Base-by-base conservation (phyloP, 345 rosid genomes). In the Brassica juncea region DNA sequence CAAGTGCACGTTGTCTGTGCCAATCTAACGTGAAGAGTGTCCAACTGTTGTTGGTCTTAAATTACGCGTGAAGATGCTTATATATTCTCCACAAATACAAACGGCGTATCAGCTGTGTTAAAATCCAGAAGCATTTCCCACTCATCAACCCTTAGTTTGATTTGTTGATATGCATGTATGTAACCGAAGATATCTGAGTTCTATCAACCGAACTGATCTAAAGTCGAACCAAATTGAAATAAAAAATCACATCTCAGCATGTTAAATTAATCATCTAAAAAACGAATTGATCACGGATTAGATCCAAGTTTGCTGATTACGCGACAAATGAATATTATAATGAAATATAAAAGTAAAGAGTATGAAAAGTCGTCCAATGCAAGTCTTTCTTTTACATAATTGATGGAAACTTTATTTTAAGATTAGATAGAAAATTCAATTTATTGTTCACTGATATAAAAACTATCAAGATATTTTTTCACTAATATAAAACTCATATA, bases 1-100 rank as follows among this genome's bases (percentile, higher is more conserved):
- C 71, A 73, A 80, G 52, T 80, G 71, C 71, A 74, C 35, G 78
- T 73, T 73, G 78, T 58, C 81, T 73, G 32, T 30, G 35, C 16
- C 78, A 32, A 47, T 30, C 16, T 21, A 10, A 9, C 9, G 27
- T 4, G 67, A 69, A 54, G 34, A 75, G 68, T 57, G 79, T 54
- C 16, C 0, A 8, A 8, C 3, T 63, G 0, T 37, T 11, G 67
- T 74, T 74, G 75, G 75, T 8, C n/a, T 0, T 23, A 27, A 16
- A 1, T 12, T 10, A 79, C 42, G 65, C 70, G 65, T 59, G 69
- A 2, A 72, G 63, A 66, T 72, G 67, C 31, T 77, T 76, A 3
- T 69, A 9, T 47, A 31, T 12, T 72, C 55, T 62, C 42, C 14
- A 12, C 31, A 14, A 14, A 12, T 32, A 34, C 44, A 15, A 14